These are phyloP conservation scores for Hygrophorus russula DNA, from an alignment of 768 basidiomycete species.

Conservation along the genomic window DNA sequence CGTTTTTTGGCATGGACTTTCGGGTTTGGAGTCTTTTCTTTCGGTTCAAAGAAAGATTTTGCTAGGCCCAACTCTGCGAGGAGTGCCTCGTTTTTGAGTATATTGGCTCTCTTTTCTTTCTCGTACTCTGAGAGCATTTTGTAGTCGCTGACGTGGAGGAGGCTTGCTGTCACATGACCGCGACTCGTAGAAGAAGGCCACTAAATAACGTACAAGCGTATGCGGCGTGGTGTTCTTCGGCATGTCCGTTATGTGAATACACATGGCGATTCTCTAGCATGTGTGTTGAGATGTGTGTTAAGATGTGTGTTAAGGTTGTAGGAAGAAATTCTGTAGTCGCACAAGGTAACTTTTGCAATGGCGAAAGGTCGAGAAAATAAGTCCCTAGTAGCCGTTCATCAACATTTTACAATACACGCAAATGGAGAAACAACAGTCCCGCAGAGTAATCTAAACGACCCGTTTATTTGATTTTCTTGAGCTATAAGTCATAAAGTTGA, in stretches of 20 bases:
- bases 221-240: too few species aligned
- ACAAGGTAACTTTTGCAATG: too few species aligned
- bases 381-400: too few species aligned
- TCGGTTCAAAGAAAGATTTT: slow-evolving; percentile 36
- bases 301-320: too few species aligned
- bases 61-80: slow-evolving; percentile 34
- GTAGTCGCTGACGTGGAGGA: not conserved
- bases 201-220: too few species aligned
- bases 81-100: slow-evolving; percentile 32
- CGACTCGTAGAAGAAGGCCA: too few species aligned
- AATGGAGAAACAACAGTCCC: not conserved
- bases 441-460: not conserved
- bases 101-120: slow-evolving; percentile 21
- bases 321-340: too few species aligned
- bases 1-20: slow-evolving; percentile 26
- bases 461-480: slow-evolving; percentile 49
- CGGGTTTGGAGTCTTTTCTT: slow-evolving; percentile 22
- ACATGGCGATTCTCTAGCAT: too few species aligned
- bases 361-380: too few species aligned
- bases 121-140: slow-evolving; percentile 20
- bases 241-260: too few species aligned
- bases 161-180: not conserved
- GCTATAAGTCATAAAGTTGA: slow-evolving; percentile 22
- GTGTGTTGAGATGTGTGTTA: too few species aligned
- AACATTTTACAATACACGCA: too few species aligned